These are phyloP conservation scores for Aspergillus pseudoterreus DNA, from an alignment of 2,329 filamentous ascomycete species.

Conservation along the genomic window DNA sequence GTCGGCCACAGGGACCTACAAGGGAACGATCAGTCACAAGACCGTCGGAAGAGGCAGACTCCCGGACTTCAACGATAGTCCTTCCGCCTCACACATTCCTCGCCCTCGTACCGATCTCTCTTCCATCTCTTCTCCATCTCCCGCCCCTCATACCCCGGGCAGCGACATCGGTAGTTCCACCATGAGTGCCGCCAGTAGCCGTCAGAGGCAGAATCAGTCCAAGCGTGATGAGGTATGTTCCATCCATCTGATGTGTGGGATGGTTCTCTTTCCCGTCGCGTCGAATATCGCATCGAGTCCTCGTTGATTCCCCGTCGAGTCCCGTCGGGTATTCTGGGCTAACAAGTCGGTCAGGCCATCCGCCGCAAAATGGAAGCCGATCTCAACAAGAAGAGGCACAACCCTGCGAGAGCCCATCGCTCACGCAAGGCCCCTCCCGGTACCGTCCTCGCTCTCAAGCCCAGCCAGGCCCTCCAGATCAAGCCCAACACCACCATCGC, in stretches of 20 bases:
- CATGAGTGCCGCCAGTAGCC: slow-evolving; percentile 82
- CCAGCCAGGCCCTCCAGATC: slow-evolving; percentile 93
- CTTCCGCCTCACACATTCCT: slow-evolving; percentile 54
- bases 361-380: slow-evolving; percentile 95
- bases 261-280: too few relatives aligned
- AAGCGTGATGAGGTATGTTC: slow-evolving; percentile 88
- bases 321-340: not conserved
- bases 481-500: slow-evolving; percentile 91
- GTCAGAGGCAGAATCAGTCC: slow-evolving; percentile 89
- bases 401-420: slow-evolving; percentile 71
- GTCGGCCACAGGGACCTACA: slow-evolving; percentile 57
- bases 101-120: slow-evolving; percentile 55
- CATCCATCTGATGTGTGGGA: not conserved
- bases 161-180: slow-evolving; percentile 61
- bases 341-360: slow-evolving; percentile 65
- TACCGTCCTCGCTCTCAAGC: slow-evolving; percentile 91
- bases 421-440: slow-evolving; percentile 92
- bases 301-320: too few relatives aligned
- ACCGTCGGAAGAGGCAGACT: slow-evolving; percentile 53
- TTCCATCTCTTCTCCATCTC: slow-evolving; percentile 25
- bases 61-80: slow-evolving; percentile 52
- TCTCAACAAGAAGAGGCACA: slow-evolving; percentile 93
- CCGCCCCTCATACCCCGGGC: slow-evolving; percentile 35
- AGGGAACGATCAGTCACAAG: slow-evolving; percentile 52
- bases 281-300: too few relatives aligned